Evolutionary conservation across 768 basidiomycete genomes (phyloP), one percentile per base, ranked within the genome.

Genomic region (Lactifluus piperatus): DNA sequence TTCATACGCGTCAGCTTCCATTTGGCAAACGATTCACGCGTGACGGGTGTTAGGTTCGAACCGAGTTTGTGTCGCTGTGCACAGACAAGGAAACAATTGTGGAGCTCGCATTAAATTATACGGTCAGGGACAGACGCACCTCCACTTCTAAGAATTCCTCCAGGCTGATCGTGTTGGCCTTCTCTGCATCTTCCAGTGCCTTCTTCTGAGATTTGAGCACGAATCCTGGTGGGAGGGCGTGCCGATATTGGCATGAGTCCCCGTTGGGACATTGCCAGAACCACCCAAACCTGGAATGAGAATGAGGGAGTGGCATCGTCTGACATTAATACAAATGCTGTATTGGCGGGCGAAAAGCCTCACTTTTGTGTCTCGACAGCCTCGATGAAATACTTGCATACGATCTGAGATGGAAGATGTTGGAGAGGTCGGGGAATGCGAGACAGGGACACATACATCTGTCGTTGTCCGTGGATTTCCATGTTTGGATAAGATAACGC

Each of bases 121-220:
- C 32, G 51, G 32, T 27, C 36, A 14, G 1, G 41, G n/a, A 18
- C n/a, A 7, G 41, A 66, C 78, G 56, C 65, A 93, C 94, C 85
- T 98, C 95, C 51, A 92, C 91, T 75, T 99, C 97, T 57, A 99
- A 71, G 77, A 99, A 99, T 65, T 98, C 97, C 70, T 98, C 97
- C 39, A 99, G 66, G 65, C 90, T 92, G 69, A 99, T 98, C 51
- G 78, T 76, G 58, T 89, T 87, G 5, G 88, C 86, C 72, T 92
- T 94, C 26, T 88, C 91, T 3, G 90, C 92, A 14, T 94, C 94
- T 54, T 93, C 94, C 39, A 82, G 75, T 4, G 91, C 91, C 73
- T 97, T 97, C 75, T 78, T 86, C 73, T 98, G 92, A 3, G 91
- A 91, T 71, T 89, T 97, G 66, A 98, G 82, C 24, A 97, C 87